Evolutionary conservation across 345 rosid genomes (phyloP), one percentile per base, ranked within the genome.

Genomic region (Eucalyptus cloeziana): DNA sequence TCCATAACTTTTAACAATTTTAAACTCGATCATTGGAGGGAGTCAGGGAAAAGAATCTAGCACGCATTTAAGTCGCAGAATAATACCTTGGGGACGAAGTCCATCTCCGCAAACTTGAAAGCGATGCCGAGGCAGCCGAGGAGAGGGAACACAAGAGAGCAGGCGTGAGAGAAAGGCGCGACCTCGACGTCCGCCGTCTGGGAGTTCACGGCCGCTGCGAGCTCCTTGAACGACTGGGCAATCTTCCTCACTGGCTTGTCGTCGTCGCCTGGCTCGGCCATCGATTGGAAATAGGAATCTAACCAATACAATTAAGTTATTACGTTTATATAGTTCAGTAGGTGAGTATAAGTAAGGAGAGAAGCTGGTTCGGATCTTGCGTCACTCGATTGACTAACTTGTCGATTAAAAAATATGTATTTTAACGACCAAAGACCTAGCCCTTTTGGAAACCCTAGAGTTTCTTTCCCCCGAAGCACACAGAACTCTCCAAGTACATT

Each of bases 21-120:
- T 60, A 60, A 58, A 27, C 19, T n/a, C 76, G 37, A 81, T 43
- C 49, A 21, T 79, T 33, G 43, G 43, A 33, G 85, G 49, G 24
- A 79, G 45, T 79, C 25, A 8, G 85, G 85, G 85, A 17, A 33
- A 37, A 79, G 30, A 44, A 37, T 30, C 9, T 64, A 14, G 76
- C 37, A 30, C 37, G 33, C 37, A n/a, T 4, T 37, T n/a, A 64
- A 64, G 40, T 67, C 40, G 40, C 40, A 67, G 79, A 16, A 31
- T 25, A 49, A 85, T 85, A 96, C 99, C 97, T 97, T 96, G 88
- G 98, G 96, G n/a, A 95, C 95, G 54, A 95, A 97, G 89, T 97
- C 99, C 96, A 94, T 93, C 90, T 96, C 99, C 0, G 98, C 99
- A 88, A 97, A 97, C 93, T 96, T 97, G 93, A 97, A 96, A 87